Evolutionary conservation across 1,284 basidiomycete genomes (phyloP), one percentile per base, ranked within the genome.

Genomic region (Anthracocystis walkeri): DNA sequence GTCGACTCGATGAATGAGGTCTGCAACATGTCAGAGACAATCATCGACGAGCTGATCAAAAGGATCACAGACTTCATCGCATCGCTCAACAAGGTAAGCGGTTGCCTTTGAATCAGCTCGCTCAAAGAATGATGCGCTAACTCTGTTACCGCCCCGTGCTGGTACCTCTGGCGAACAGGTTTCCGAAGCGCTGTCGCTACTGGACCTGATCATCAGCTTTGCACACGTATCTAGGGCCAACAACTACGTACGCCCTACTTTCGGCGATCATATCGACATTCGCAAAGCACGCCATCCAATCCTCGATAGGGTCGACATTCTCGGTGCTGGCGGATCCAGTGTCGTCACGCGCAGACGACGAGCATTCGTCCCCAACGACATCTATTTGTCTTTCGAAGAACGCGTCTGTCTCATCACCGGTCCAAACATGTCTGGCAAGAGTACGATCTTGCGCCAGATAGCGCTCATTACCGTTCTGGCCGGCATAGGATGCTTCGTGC

Each of bases 371-470:
- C 58, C 71, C 23, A 74, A 74, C 42, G 65, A 74, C 55, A 74
- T 74, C 40, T 69, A 59, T 18, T 23, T 74, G 86, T 31, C 29
- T 8, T 35, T 55, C 7, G 60, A 54, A 11, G 71, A 74, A n/a
- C 46, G 62, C 33, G 58, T 74, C 21, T 45, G 54, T 35, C 48
- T 58, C 40, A 52, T 56, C 59, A 59, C 52, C 10, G 60, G 92
- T 31, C 93, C 77, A 90, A 91, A 84, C 56, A 75, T 77, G 61
- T 55, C 77, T 88, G 93, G 94, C 0, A 98, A 98, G 86, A 96
- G 92, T 82, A 97, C 95, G 0, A 95, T 95, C 80, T 87, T 98
- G 11, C 89, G 91, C 20, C 94, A 97, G 83, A 89, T 94, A 31
- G 95, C 92, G 0, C 87, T 97, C 2, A 87, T 97, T 49, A 89